A percentile compares a stretch with the other conserved stretches of the same genome.
Conservation (phyloP, 768 basidiomycete species). For the Phallus indusiatus region DNA sequence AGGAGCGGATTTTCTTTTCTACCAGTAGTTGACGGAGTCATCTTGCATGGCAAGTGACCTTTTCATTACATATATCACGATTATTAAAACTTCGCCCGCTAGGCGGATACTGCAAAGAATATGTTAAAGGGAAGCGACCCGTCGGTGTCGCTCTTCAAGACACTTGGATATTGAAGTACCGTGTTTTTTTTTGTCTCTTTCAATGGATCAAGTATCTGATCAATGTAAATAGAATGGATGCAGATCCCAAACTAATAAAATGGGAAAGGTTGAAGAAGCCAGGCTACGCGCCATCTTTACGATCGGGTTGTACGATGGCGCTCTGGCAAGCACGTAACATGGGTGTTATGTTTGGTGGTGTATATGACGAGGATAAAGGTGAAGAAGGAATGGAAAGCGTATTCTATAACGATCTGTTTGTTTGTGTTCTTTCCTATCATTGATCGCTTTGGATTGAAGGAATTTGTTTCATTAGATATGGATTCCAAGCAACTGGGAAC, state of each 20-base stretch:
- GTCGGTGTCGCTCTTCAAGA: conserved; percentile 85
- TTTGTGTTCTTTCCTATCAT: neutral
- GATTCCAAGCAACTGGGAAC: conserved; percentile 63
- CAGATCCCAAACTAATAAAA: conserved; percentile 45
- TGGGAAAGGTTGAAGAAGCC: conserved; percentile 83
- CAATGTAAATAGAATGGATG: conserved; percentile 24
- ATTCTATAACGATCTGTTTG: conserved; percentile 83
- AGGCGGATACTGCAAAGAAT: conserved; percentile 92
- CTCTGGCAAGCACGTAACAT: conserved; percentile 59
- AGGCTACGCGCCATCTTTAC: conserved; percentile 58
- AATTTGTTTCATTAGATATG: conserved; percentile 48
- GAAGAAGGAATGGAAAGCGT: conserved; percentile 80
- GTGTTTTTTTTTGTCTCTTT: conserved; percentile 5
- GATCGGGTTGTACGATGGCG: conserved; percentile 84
- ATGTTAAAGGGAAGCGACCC: conserved; percentile 70
- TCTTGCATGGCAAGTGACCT: conserved; percentile 56
- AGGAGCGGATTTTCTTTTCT: conserved; percentile 83
- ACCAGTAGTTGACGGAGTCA: conserved; percentile 63
- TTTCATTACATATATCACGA: too few relatives aligned
- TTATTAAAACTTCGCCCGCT: neutral
- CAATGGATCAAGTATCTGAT: neutral
- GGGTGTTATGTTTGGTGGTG: conserved; percentile 81
- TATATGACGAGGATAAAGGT: conserved; percentile 75
- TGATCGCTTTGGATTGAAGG: neutral
- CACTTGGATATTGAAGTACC: conserved; percentile 76